These are phyloP conservation scores for Podospora bellae-mahoneyi DNA, from an alignment of 495 filamentous ascomycete genomes.

Conservation along the genomic window DNA sequence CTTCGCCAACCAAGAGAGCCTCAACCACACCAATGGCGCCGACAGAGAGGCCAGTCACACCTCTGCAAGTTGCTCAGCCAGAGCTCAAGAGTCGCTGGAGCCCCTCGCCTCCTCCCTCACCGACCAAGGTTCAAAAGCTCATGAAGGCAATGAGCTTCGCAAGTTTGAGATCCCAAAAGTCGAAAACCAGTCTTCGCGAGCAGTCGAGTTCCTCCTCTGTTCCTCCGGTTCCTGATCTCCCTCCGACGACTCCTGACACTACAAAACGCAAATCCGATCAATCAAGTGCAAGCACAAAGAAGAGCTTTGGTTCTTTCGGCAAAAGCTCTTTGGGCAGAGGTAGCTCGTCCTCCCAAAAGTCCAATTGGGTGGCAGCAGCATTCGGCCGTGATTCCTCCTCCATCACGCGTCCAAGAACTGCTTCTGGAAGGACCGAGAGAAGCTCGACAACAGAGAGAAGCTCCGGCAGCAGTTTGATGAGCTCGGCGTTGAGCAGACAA, in stretches of 20 bases:
- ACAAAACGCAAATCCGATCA: background rate
- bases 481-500: background rate
- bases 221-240: background rate
- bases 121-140: background rate
- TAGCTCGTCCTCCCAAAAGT: background rate
- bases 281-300: background rate
- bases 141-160: conserved; percentile 1
- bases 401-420: background rate
- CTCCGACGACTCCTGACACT: background rate
- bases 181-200: background rate
- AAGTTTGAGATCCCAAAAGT: background rate
- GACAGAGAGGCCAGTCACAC: background rate
- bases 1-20: background rate
- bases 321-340: background rate
- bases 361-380: background rate
- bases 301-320: background rate
- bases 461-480: background rate
- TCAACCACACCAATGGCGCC: background rate
- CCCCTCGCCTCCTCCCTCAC: background rate
- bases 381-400: background rate
- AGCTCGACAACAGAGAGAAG: background rate
- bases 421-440: background rate
- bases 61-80: background rate
- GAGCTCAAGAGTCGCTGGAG: conserved; percentile 3
- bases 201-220: background rate